phyloP scores from a whole-genome alignment of 148 eudicot genomes.

The Simmondsia chinensis region DNA sequence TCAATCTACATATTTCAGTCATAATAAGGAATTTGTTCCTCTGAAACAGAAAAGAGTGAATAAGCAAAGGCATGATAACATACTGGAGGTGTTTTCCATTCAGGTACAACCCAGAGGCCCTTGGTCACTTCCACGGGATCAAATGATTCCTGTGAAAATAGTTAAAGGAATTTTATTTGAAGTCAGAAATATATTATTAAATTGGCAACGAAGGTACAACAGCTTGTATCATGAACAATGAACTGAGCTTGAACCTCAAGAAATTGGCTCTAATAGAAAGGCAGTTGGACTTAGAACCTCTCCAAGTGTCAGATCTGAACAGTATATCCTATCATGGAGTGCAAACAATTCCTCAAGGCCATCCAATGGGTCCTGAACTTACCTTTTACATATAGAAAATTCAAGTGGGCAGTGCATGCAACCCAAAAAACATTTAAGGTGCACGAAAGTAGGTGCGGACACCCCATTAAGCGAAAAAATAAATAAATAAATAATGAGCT shows the following conservation, averaged over 20 bases:
- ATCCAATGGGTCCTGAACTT: too few species aligned
- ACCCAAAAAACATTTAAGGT: too few species aligned
- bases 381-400: too few species aligned
- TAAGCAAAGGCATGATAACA: slow-evolving; percentile 17
- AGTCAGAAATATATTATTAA: neutral
- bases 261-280: too few species aligned
- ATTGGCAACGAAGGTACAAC: neutral
- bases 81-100: slow-evolving; percentile 87
- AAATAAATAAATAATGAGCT: neutral
- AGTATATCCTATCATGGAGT: too few species aligned
- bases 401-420: too few species aligned
- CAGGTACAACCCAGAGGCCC: slow-evolving; percentile 96
- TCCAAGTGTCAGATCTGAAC: too few species aligned
- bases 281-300: too few species aligned
- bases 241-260: too few species aligned
- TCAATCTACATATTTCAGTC: neutral
- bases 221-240: neutral
- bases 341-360: too few species aligned
- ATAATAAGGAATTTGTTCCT: too few species aligned
- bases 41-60: neutral
- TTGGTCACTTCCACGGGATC: slow-evolving; percentile 73
- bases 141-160: slow-evolving; percentile 66
- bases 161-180: slow-evolving; percentile 2
- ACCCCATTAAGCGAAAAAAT: neutral
- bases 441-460: too few species aligned